Conservation (phyloP, 2,329 filamentous ascomycete species). For the Aphanoascus verrucosus region DNA sequence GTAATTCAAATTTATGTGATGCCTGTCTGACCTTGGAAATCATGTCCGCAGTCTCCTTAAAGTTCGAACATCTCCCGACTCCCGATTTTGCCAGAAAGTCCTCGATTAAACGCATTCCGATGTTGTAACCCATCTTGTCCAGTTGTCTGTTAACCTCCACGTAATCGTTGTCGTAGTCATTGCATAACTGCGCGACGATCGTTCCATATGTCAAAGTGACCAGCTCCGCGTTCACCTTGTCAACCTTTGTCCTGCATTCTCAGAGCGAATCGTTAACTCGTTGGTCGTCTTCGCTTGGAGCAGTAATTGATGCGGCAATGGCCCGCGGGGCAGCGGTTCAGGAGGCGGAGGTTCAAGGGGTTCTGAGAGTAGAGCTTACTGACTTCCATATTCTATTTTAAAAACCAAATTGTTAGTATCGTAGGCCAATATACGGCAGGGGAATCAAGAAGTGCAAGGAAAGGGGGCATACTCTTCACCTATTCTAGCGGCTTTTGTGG, state of each 20-base stretch:
- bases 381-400: slow-evolving; percentile 80
- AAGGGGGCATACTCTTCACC: slow-evolving; percentile 58
- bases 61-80: slow-evolving; percentile 79
- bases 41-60: slow-evolving; percentile 92
- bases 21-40: slow-evolving; percentile 64
- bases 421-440: not conserved
- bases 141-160: slow-evolving; percentile 93
- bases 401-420: slow-evolving; percentile 25
- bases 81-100: slow-evolving; percentile 96
- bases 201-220: slow-evolving; percentile 97
- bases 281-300: slow-evolving; percentile 14
- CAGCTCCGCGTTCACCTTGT: slow-evolving; percentile 96
- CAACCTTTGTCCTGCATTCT: slow-evolving; percentile 65
- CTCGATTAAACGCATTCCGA: slow-evolving; percentile 87
- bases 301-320: not conserved
- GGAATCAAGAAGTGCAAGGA: not conserved
- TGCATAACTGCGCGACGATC: slow-evolving; percentile 90
- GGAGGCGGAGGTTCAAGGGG: not conserved
- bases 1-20: too few species aligned
- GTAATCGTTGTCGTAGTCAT: slow-evolving; percentile 92
- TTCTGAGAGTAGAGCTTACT: slow-evolving; percentile 31
- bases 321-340: not conserved
- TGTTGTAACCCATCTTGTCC: slow-evolving; percentile 99
- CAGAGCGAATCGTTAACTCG: not conserved
- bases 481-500: slow-evolving; percentile 56